phyloP scores from a whole-genome alignment of 169 alveolate genomes.

The Sarcocystis neurona region DNA sequence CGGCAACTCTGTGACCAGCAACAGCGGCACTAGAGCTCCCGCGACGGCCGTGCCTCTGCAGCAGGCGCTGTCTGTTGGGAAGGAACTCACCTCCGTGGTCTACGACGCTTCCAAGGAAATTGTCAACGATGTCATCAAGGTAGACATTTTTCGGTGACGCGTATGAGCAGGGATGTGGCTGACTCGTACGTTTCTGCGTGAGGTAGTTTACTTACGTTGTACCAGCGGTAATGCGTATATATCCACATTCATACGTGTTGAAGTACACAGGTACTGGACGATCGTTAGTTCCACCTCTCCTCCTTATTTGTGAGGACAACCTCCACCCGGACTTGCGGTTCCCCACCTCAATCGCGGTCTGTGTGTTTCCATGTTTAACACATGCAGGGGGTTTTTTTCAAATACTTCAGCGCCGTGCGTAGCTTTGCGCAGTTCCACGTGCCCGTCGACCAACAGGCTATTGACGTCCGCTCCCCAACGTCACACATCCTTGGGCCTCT shows the following conservation, averaged over 20 bases:
- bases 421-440: slow-evolving; percentile 66
- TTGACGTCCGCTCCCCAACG: slow-evolving; percentile 40
- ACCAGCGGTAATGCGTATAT: background rate
- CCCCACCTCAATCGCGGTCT: too few species aligned
- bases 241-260: background rate
- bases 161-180: background rate
- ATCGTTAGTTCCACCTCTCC: too few species aligned
- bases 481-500: slow-evolving; percentile 50
- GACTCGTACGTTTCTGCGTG: background rate
- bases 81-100: slow-evolving; percentile 48
- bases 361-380: too few species aligned
- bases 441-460: slow-evolving; percentile 48
- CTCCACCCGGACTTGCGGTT: too few species aligned
- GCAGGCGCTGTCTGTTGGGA: slow-evolving; percentile 30
- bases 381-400: slow-evolving; percentile 54
- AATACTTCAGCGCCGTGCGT: slow-evolving; percentile 51
- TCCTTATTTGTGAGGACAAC: too few species aligned
- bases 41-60: slow-evolving; percentile 36
- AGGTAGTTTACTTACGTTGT: background rate
- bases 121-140: slow-evolving; percentile 59
- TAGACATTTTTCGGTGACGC: too few species aligned
- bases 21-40: background rate
- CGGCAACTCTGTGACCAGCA: background rate
- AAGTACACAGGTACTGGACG: background rate
- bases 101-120: slow-evolving; percentile 59